These are phyloP conservation scores for Crotalaria pallida DNA, from an alignment of 306 rosid species.

Conservation along the genomic window DNA sequence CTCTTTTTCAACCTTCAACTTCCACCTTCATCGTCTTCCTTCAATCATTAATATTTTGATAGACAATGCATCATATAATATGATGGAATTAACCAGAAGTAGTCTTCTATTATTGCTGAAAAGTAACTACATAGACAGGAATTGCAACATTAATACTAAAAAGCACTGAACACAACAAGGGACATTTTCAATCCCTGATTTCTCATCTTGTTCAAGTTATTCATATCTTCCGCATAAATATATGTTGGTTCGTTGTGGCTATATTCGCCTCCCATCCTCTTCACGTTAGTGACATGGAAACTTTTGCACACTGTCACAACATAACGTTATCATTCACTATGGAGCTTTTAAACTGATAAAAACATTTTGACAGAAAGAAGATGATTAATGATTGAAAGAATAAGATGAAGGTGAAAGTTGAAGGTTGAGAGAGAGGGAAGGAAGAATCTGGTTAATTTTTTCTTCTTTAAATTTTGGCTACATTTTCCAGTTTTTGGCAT, in stretches of 20 bases:
- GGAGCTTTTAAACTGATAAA: neutral
- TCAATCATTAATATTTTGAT: too few relatives aligned
- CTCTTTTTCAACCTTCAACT: too few relatives aligned
- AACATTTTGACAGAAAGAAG: too few relatives aligned
- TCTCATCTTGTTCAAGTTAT: constrained; percentile 47
- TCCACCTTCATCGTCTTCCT: too few relatives aligned
- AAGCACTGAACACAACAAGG: constrained; percentile 39
- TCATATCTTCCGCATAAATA: constrained; percentile 44
- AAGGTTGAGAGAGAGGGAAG: too few relatives aligned
- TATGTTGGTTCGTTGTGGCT: constrained; percentile 43
- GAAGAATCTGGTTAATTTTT: too few relatives aligned
- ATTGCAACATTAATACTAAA: constrained; percentile 46
- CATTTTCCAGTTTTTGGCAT: too few relatives aligned
- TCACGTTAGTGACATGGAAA: constrained; percentile 38
- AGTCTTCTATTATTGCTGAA: constrained; percentile 56
- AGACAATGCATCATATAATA: neutral
- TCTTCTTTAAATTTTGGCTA: too few relatives aligned
- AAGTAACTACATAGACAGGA: constrained; percentile 44
- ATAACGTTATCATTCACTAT: neutral
- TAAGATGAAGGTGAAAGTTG: too few relatives aligned
- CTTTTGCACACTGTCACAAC: constrained; percentile 35
- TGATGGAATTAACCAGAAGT: constrained; percentile 37
- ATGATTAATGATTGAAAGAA: too few relatives aligned
- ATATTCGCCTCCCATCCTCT: constrained; percentile 47
- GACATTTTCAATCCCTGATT: constrained; percentile 43